Conservation (phyloP, 2,329 filamentous ascomycete species). For the Penicillium sclerotiorum region DNA sequence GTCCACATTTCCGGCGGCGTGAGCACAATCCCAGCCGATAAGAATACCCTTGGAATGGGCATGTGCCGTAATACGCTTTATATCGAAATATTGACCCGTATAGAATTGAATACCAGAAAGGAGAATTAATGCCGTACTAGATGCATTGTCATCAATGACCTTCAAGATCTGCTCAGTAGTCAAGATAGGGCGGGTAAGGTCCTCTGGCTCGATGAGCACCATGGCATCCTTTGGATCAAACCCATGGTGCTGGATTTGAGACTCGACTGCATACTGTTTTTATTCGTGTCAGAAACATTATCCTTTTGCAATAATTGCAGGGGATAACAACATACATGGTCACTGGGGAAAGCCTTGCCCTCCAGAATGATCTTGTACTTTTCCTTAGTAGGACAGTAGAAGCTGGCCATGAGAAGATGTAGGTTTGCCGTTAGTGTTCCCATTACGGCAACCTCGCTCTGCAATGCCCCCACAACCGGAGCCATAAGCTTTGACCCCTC, state of each 20-base stretch:
- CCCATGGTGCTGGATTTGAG: constrained; percentile 73
- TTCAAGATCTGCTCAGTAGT: constrained; percentile 71
- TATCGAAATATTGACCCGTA: constrained; percentile 85
- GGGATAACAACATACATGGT: constrained; percentile 60
- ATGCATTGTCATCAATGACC: constrained; percentile 73
- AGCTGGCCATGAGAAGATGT: constrained; percentile 80
- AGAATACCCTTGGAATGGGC: constrained; percentile 71
- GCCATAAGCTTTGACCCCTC: constrained; percentile 70
- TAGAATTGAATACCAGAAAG: constrained; percentile 91
- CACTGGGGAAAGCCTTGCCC: constrained; percentile 86
- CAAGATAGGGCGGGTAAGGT: constrained; percentile 58
- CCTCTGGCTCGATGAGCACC: constrained; percentile 70
- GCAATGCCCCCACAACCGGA: constrained; percentile 71
- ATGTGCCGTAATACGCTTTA: constrained; percentile 74
- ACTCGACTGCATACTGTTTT: constrained; percentile 78
- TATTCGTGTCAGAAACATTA: too few relatives aligned
- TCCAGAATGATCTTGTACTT: constrained; percentile 83
- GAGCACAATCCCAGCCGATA: constrained; percentile 86
- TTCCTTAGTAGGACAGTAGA: constrained; percentile 70
- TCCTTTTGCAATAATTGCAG: too few relatives aligned
- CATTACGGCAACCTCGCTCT: constrained; percentile 82
- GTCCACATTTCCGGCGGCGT: constrained; percentile 82
- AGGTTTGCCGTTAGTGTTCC: constrained; percentile 81
- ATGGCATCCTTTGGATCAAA: constrained; percentile 68
- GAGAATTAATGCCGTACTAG: constrained; percentile 72